Evolutionary conservation across 2,329 filamentous ascomycete species (phyloP), one percentile per base, ranked within the genome.

Genomic region (Tolypocladium guangdongense): DNA sequence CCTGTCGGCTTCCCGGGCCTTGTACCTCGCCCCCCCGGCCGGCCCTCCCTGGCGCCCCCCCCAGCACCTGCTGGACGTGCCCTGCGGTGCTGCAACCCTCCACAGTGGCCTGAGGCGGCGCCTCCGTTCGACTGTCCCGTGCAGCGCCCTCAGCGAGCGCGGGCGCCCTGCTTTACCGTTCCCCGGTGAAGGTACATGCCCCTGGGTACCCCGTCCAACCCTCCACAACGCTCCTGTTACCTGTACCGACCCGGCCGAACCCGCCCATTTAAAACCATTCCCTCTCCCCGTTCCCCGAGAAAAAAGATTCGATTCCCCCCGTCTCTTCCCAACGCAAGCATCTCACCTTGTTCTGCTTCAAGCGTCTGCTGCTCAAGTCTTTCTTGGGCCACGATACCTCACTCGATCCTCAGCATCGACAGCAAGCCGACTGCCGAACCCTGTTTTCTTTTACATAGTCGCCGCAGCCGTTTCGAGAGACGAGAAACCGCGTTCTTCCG

Each of bases 221-320:
- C 27, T 30, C 50, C 46, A 22, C 43, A 8, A n/a, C 20, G 45
- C 38, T 24, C 51, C 41, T 53, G 59, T 62, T 62, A 30, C 51
- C 41, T 53, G 59, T 62, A 63, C 60, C 59, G 58, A 60, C 60
- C 64, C 63, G 64, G 63, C 62, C 64, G 63, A 64, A 60, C 64
- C 65, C 66, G 66, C 62, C 60, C 60, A 61, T 57, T 64, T 64
- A 63, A 62, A 64, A 59, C 56, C 60, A 58, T 58, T 60, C 54
- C 53, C 55, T 58, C 57, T 54, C 58, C 61, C 58, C 57, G 50
- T 58, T 55, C 51, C 54, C 51, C 16, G 38, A 54, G 36, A 52
- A 54, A 55, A 59, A 57, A 59, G 54, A 57, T 52, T 58, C 52
- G 43, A 46, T 8, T 39, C 36, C 38, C 55, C 38, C 54, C 53